Percentiles rank a stretch among this genome's conserved stretches.
Conservation (phyloP, 768 basidiomycete genomes). For the Pleurotus tuber-regium region DNA sequence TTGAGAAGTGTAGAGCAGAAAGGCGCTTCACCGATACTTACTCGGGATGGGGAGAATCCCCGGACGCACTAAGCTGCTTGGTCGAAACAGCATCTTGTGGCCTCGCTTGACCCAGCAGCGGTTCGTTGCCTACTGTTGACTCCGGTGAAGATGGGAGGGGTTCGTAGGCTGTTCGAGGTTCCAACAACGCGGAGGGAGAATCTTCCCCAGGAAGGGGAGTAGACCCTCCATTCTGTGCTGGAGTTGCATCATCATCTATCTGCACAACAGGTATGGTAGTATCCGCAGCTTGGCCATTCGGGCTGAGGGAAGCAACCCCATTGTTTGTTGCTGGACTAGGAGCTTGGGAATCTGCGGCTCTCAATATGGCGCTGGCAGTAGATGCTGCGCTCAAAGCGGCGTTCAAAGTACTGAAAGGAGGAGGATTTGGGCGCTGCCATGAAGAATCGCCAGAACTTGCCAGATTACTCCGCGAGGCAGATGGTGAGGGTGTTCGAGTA, state of each 20-base stretch:
- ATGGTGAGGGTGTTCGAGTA: slow-evolving; percentile 11
- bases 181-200: slow-evolving; percentile 2
- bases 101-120: no score
- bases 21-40: not conserved
- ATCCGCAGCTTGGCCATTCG: not conserved
- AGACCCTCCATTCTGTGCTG: no score
- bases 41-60: not conserved
- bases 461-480: slow-evolving; percentile 9
- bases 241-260: not conserved
- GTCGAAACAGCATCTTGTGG: no score
- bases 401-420: slow-evolving; percentile 43
- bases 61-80: no score
- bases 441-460: not conserved
- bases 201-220: no score
- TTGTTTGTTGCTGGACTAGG: slow-evolving; percentile 9
- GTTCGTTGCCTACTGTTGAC: not conserved
- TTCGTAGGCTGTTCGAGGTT: not conserved
- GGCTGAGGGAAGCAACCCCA: not conserved
- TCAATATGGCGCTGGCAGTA: slow-evolving; percentile 42
- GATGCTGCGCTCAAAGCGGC: slow-evolving; percentile 45
- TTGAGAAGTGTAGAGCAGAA: not conserved
- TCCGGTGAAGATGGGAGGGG: not conserved
- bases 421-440: slow-evolving; percentile 30
- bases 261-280: not conserved
- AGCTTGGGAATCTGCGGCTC: slow-evolving; percentile 16